Evolutionary conservation across 2,329 filamentous ascomycete genomes (phyloP).

Genomic region (Xylaria sp.): DNA sequence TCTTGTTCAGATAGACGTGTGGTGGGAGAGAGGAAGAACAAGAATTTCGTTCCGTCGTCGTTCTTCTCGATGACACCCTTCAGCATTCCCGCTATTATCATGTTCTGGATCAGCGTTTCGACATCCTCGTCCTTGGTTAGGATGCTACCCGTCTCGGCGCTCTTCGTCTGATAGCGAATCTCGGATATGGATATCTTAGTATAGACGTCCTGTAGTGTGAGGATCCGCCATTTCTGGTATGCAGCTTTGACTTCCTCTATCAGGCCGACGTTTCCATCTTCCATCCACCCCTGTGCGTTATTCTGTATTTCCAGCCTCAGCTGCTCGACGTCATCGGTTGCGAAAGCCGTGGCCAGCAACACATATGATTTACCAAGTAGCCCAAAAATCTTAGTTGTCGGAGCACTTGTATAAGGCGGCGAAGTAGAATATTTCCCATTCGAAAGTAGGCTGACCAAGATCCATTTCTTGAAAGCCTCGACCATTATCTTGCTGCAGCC

Average conservation of each 20-base stretch:
- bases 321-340: constrained; percentile 61
- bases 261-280: constrained; percentile 79
- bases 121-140: constrained; percentile 58
- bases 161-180: constrained; percentile 62
- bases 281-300: constrained; percentile 68
- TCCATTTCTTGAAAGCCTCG: constrained; percentile 92
- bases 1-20: constrained; percentile 61
- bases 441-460: constrained; percentile 78
- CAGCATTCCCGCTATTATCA: constrained; percentile 67
- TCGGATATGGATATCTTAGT: constrained; percentile 66
- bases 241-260: constrained; percentile 75
- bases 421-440: constrained; percentile 68
- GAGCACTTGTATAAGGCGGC: constrained; percentile 66
- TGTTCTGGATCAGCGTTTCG: constrained; percentile 60
- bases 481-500: constrained; percentile 81
- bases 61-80: constrained; percentile 63
- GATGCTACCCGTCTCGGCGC: constrained; percentile 62
- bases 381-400: constrained; percentile 58
- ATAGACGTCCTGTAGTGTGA: constrained; percentile 79
- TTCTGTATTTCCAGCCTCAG: constrained; percentile 73
- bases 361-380: constrained; percentile 76
- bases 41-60: constrained; percentile 57
- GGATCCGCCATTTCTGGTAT: constrained; percentile 80
- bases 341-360: constrained; percentile 75
- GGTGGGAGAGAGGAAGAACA: constrained; percentile 61